A percentile compares a stretch with the other conserved stretches of the same genome.
Conservation (phyloP, 2,329 filamentous ascomycete genomes). For the Botrytis deweyae region DNA sequence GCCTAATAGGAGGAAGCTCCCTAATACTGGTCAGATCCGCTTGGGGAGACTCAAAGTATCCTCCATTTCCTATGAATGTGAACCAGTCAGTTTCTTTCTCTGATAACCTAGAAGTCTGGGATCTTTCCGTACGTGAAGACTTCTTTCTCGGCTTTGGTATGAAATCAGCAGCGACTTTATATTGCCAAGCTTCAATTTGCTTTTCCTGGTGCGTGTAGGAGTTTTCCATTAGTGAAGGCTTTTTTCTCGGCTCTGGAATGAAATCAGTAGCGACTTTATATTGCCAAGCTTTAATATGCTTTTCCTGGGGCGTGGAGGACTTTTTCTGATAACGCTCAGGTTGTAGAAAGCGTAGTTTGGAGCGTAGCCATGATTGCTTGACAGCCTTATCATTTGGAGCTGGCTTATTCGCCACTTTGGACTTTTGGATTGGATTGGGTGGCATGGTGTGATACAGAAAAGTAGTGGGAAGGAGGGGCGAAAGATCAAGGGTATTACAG, state of each 20-base stretch:
- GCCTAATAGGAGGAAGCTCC: too few species aligned
- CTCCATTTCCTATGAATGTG: too few species aligned
- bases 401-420: background rate
- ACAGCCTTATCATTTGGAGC: background rate
- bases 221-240: too few species aligned
- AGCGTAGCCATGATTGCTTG: background rate
- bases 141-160: too few species aligned
- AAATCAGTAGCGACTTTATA: background rate
- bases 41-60: too few species aligned
- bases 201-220: too few species aligned
- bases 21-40: too few species aligned
- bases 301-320: background rate
- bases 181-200: too few species aligned
- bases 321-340: background rate
- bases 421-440: background rate
- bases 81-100: too few species aligned
- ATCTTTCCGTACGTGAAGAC: too few species aligned
- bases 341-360: background rate
- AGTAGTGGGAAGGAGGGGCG: background rate
- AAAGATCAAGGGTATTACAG: background rate
- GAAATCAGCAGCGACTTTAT: too few species aligned
- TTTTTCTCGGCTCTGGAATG: background rate
- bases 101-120: too few species aligned
- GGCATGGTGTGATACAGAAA: background rate
- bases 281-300: background rate